These are phyloP conservation scores for Patellifolia procumbens DNA, from an alignment of 179 eudicot species.

Conservation along the genomic window DNA sequence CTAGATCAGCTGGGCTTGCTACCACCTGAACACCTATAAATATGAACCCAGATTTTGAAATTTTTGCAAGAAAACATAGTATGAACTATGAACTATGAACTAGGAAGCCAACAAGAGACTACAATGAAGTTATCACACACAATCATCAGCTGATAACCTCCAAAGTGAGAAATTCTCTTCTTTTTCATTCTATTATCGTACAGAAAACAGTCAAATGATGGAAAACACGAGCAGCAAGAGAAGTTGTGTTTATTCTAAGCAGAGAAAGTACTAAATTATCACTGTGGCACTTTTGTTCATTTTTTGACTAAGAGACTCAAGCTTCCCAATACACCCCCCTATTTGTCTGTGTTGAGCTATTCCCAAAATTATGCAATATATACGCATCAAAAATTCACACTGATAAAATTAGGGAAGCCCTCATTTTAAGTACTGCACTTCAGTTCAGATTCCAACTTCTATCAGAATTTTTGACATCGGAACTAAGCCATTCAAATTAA, in stretches of 20 bases:
- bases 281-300: too few species aligned
- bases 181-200: not conserved
- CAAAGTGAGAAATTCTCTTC: not conserved
- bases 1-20: constrained; percentile 92
- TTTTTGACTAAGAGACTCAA: too few species aligned
- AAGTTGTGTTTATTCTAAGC: not conserved
- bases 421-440: too few species aligned
- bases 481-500: not conserved
- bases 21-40: constrained; percentile 57
- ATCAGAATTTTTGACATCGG: not conserved
- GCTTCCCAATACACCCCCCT: too few species aligned
- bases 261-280: too few species aligned
- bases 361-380: too few species aligned
- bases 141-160: not conserved
- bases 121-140: not conserved
- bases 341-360: too few species aligned
- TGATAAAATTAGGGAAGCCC: too few species aligned
- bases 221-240: not conserved
- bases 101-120: too few species aligned
- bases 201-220: not conserved
- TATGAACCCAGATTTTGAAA: constrained; percentile 27
- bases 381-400: too few species aligned
- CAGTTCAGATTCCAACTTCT: not conserved
- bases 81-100: too few species aligned
- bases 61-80: not conserved